phyloP scores from a whole-genome alignment of 1,139 yeast species.

The Pichia sp. region DNA sequence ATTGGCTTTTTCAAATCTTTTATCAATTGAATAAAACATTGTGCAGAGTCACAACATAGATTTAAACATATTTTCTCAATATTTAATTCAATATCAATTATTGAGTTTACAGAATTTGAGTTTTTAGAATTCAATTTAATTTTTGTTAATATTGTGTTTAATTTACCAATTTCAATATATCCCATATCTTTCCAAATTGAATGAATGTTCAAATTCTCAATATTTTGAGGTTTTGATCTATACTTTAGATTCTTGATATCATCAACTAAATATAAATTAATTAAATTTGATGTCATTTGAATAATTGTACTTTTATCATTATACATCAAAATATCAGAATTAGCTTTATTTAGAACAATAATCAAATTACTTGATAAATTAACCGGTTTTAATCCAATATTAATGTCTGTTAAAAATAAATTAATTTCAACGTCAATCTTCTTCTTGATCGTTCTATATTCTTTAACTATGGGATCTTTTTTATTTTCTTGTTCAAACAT shows the following conservation, averaged over 20 bases:
- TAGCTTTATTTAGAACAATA: constrained; percentile 47
- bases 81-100: constrained; percentile 19
- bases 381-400: constrained; percentile 54
- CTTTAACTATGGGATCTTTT: not conserved
- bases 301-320: constrained; percentile 13
- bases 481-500: constrained; percentile 20
- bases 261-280: constrained; percentile 50
- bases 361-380: constrained; percentile 48
- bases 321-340: constrained; percentile 39
- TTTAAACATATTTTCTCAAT: constrained; percentile 34
- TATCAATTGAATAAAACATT: constrained; percentile 58
- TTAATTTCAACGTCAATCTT: constrained; percentile 32
- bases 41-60: constrained; percentile 80
- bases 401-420: constrained; percentile 44
- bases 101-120: constrained; percentile 34
- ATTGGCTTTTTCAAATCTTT: constrained; percentile 71
- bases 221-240: constrained; percentile 6
- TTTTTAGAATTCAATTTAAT: constrained; percentile 18
- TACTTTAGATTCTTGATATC: constrained; percentile 36
- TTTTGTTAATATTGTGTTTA: constrained; percentile 40
- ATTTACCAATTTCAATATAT: constrained; percentile 39
- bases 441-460: not conserved
- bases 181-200: constrained; percentile 36
- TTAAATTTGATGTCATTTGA: constrained; percentile 39
- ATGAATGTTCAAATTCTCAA: constrained; percentile 31